phyloP scores from a whole-genome alignment of 2,329 filamentous ascomycete species.

The Rhexocercosporidium sp. region DNA sequence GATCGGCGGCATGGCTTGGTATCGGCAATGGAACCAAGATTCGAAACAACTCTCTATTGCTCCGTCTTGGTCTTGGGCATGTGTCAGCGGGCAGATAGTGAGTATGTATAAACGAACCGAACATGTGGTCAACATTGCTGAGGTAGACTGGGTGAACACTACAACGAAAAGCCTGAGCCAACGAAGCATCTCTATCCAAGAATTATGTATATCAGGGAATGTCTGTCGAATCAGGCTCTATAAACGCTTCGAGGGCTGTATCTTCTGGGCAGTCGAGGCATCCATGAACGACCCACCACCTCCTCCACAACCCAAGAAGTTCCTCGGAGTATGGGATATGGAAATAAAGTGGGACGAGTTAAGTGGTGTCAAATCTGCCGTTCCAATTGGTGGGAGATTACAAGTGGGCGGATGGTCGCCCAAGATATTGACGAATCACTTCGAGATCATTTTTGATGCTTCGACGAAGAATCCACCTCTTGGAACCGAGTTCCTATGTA shows the following conservation, averaged over 20 bases:
- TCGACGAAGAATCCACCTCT: neutral
- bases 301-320: neutral
- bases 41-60: neutral
- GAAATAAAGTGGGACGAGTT: neutral
- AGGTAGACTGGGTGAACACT: neutral
- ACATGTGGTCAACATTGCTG: neutral
- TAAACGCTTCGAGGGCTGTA: neutral
- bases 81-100: neutral
- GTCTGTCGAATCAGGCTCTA: neutral
- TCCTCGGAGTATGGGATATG: neutral
- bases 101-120: neutral
- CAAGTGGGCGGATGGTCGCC: neutral
- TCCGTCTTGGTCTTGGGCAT: neutral
- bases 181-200: neutral
- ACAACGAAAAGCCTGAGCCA: neutral
- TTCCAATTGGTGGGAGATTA: neutral
- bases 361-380: neutral
- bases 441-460: neutral
- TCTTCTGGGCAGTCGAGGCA: neutral
- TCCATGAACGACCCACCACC: neutral
- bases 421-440: neutral
- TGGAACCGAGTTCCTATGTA: neutral
- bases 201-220: neutral
- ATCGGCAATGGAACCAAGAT: neutral
- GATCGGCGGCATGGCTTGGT: neutral